Evolutionary conservation across 2,329 filamentous ascomycete genomes (phyloP).

Genomic region (Aspergillaceae sp.): DNA sequence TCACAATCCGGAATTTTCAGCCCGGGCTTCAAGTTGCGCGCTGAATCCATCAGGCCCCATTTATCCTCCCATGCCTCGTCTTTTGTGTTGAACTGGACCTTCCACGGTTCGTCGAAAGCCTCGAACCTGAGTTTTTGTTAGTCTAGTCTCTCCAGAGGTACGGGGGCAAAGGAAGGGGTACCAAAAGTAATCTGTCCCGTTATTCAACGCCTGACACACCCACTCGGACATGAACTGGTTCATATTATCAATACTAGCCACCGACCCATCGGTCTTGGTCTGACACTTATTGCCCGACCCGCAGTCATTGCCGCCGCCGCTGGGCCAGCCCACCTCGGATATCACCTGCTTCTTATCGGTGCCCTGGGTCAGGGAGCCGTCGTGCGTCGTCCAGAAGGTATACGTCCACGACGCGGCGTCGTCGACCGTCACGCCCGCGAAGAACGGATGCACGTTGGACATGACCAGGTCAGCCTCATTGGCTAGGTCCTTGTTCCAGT

Average conservation of each 20-base stretch:
- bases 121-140: slow-evolving; percentile 55
- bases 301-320: slow-evolving; percentile 69
- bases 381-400: slow-evolving; percentile 67
- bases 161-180: slow-evolving; percentile 29
- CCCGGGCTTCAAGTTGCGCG: slow-evolving; percentile 74
- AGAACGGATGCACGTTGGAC: slow-evolving; percentile 96
- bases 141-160: neutral
- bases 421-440: slow-evolving; percentile 63
- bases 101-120: slow-evolving; percentile 96
- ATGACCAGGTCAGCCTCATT: slow-evolving; percentile 74
- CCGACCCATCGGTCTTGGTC: slow-evolving; percentile 50
- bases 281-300: slow-evolving; percentile 52
- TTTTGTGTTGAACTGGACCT: slow-evolving; percentile 60
- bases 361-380: slow-evolving; percentile 55
- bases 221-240: slow-evolving; percentile 81
- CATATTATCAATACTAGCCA: slow-evolving; percentile 70
- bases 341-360: slow-evolving; percentile 65
- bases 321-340: slow-evolving; percentile 87
- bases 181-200: slow-evolving; percentile 93
- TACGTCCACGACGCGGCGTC: slow-evolving; percentile 72
- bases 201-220: slow-evolving; percentile 70
- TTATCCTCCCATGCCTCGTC: slow-evolving; percentile 82
- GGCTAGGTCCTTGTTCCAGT: slow-evolving; percentile 68
- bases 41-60: slow-evolving; percentile 83
- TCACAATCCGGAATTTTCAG: slow-evolving; percentile 80